These are phyloP conservation scores for Pleurotus tuoliensis DNA, from an alignment of 768 basidiomycete genomes.

Conservation along the genomic window DNA sequence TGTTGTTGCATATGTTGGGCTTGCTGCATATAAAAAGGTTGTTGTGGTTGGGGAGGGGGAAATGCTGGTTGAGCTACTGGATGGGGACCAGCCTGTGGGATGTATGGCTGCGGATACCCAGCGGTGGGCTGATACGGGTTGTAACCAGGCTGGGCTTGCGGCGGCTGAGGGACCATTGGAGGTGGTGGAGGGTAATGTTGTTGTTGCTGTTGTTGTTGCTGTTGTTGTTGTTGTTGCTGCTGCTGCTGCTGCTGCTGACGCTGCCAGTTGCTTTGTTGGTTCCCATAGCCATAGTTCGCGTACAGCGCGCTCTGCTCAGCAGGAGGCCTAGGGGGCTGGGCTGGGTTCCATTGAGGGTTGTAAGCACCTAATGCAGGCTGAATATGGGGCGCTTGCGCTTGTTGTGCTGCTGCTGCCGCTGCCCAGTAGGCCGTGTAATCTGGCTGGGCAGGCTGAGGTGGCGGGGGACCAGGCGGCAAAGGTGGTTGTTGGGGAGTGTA, in stretches of 20 bases:
- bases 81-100: constrained; percentile 56
- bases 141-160: constrained; percentile 59
- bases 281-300: constrained; percentile 89
- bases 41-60: constrained; percentile 43
- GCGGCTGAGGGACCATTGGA: constrained; percentile 49
- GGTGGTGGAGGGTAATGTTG: constrained; percentile 49
- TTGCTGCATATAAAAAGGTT: constrained; percentile 38
- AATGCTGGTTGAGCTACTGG: constrained; percentile 48
- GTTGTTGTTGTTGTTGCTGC: constrained; percentile 46
- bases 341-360: constrained; percentile 62
- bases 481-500: constrained; percentile 74
- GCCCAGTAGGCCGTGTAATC: constrained; percentile 83
- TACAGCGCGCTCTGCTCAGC: constrained; percentile 78
- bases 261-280: constrained; percentile 60
- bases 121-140: constrained; percentile 74
- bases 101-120: constrained; percentile 63
- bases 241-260: constrained; percentile 57
- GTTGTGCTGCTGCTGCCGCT: constrained; percentile 44
- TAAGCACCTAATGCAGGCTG: constrained; percentile 43
- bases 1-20: constrained; percentile 43
- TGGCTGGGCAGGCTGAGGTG: constrained; percentile 59
- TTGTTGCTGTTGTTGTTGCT: constrained; percentile 45
- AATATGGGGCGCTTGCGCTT: constrained; percentile 40
- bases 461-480: constrained; percentile 76
- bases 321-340: constrained; percentile 64